Evolutionary conservation across 2,329 filamentous ascomycete genomes (phyloP), one percentile per base, ranked within the genome.

Genomic region (Aspergillus quadricinctus): DNA sequence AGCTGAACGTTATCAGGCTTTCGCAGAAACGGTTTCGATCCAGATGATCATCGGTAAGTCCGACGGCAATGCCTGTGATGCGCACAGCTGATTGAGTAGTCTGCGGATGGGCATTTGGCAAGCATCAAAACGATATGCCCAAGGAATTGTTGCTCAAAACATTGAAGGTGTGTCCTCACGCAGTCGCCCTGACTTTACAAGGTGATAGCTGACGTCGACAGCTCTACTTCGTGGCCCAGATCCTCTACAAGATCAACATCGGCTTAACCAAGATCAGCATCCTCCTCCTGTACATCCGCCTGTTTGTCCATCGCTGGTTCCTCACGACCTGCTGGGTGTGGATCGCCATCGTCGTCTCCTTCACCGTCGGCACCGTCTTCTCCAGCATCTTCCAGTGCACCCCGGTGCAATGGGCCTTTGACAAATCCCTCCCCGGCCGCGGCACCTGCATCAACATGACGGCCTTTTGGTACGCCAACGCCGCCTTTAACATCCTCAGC

Each of bases 381-480:
- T 55, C 61, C 1, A 65, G 61, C 48, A 58, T 67, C 28, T 64
- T 65, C 45, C 64, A 67, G 50, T 67, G 64, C 59, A 58, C 55
- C 3, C 61, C 62, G 10, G 55, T 65, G 6, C 48, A 55, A 43
- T 58, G 56, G 48, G 58, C 64, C 10, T 66, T 64, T 45, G 51
- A 63, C 27, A 63, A 58, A 23, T 48, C 50, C 28, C 54, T 58
- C 19, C 37, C 54, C 8, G 55, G 50, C 17, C 23, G 35, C 19
- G 77, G 79, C 0, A 70, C 58, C 4, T 83, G 80, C 60, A 77
- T 83, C 63, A 72, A 73, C 58, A 65, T 78, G 29, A 77, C 75
- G 1, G 68, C 67, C 3, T 78, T 79, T 58, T 83, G 80, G 80
- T 78, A 79, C 53, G 74, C 77, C 52, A 81, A 82, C 56, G 79